Percentiles rank a stretch among this genome's conserved stretches.
These are phyloP conservation scores for Thielaviopsis musarum DNA, from an alignment of 2,329 filamentous ascomycete species.

Conservation along the genomic window DNA sequence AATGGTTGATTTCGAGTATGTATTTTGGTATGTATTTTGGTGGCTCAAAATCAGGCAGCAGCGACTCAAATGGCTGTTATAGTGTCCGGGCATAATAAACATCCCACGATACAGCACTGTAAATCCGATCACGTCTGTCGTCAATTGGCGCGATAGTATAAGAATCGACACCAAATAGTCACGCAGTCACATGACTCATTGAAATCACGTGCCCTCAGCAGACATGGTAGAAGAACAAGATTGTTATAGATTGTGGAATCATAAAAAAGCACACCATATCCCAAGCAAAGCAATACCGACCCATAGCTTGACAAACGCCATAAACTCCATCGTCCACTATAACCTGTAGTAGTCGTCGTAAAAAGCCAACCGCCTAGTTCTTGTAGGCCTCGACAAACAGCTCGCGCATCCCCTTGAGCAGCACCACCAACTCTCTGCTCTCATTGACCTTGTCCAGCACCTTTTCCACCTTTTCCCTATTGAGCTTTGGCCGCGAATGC, in stretches of 20 bases:
- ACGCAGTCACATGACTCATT: background rate
- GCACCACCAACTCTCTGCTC: conserved; percentile 49
- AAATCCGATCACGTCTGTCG: background rate
- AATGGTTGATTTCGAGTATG: too few species aligned
- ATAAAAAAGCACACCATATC: background rate
- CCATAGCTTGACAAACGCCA: background rate
- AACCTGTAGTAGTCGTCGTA: too few species aligned
- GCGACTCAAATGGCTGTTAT: too few species aligned
- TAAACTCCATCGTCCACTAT: background rate
- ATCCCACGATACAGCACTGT: background rate
- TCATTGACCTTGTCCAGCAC: conserved; percentile 72
- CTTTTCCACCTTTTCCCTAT: conserved; percentile 58
- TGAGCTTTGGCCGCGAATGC: conserved; percentile 66
- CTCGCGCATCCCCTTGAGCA: conserved; percentile 71
- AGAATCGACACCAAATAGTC: background rate
- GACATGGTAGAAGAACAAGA: background rate
- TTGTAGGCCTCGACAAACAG: conserved; percentile 55
- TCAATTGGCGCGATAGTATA: background rate
- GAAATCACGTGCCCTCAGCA: background rate
- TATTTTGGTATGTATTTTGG: too few species aligned
- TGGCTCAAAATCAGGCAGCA: too few species aligned
- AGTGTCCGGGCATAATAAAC: too few species aligned
- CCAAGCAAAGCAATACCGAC: background rate
- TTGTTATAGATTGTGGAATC: background rate
- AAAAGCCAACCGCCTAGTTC: conserved; percentile 9